Evolutionary conservation across 345 rosid species (phyloP), one percentile per base, ranked within the genome.

Genomic region (Rhodamnia argentea): DNA sequence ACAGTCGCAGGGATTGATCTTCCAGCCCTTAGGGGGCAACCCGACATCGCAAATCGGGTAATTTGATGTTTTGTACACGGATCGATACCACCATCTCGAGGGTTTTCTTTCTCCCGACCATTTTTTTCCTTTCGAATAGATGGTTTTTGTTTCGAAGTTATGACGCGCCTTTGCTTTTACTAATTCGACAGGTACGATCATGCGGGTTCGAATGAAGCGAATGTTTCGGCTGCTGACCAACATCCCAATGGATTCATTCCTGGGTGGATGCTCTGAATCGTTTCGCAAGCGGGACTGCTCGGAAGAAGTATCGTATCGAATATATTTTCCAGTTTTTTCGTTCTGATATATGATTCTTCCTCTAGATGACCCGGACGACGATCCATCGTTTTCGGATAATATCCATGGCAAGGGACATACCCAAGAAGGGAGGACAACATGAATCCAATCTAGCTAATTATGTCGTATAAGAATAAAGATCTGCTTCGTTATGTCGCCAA

Each of bases 21-120:
- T 91, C 86, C 92, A 92, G 40, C 90, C 92, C 44, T 76, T 90
- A 24, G 90, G 70, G 23, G 74, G 50, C 86, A 87, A 58, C 51
- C 86, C 93, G 81, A 54, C 88, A 1, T 82, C 89, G 83, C 94
- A 91, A 84, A 91, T 92, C 20, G 94, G 96, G 94, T 92, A 93
- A 13, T 23, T 4, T 40, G 29, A 40, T 27, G 14, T 50, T 51
- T 62, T 23, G 4, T 50, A 10, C 29, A 23, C 15, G 10, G 52
- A 55, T 83, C n/a, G 7, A 52, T 6, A 54, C 14, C 22, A 22
- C 44, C 44, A 32, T 15, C 32, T 57, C 10, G 2, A 83, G 78
- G 78, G 24, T 9, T 12, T 83, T 27, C 53, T 8, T 62, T 12
- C 0, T 54, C 51, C 27, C 53, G 15, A 16, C 23, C 37, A 44